Percentiles rank a stretch among this genome's conserved stretches.
Evolutionary conservation across 78 protist species (phyloP).

Genomic region (Blattamonas nauphoetae): DNA sequence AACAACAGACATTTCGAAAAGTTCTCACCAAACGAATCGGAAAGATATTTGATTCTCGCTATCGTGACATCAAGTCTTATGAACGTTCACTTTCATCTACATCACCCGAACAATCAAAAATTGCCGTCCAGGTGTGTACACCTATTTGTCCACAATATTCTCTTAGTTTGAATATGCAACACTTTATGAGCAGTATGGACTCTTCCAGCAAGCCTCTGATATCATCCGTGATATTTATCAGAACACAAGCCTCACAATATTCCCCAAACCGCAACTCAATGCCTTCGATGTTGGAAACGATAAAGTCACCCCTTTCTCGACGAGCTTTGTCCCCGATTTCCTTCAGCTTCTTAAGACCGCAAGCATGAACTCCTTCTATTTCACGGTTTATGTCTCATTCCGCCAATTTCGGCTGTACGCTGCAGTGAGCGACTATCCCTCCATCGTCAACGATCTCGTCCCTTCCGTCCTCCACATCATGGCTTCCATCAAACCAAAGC

Average conservation of each 20-base stretch:
- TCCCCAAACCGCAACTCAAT: background rate
- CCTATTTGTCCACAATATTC: no score
- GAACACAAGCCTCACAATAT: background rate
- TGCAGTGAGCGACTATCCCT: background rate
- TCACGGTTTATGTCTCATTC: background rate
- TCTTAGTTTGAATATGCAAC: no score
- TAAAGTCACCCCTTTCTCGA: background rate
- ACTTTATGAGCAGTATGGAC: background rate
- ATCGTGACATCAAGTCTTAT: no score
- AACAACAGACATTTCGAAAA: background rate
- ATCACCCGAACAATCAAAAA: no score
- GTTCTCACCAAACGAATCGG: background rate
- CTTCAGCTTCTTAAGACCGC: background rate
- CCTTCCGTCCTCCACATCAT: background rate
- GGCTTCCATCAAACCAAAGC: background rate
- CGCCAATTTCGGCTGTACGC: background rate
- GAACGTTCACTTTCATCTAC: no score
- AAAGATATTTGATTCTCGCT: background rate
- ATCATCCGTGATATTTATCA: background rate
- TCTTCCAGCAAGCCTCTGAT: background rate
- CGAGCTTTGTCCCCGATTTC: background rate
- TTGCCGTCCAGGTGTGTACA: no score
- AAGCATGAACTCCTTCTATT: background rate
- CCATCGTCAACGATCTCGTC: background rate
- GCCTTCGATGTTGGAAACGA: no score